Base-by-base conservation (phyloP, 192 early-diverging fungal species). In the Backusella macrospora region DNA sequence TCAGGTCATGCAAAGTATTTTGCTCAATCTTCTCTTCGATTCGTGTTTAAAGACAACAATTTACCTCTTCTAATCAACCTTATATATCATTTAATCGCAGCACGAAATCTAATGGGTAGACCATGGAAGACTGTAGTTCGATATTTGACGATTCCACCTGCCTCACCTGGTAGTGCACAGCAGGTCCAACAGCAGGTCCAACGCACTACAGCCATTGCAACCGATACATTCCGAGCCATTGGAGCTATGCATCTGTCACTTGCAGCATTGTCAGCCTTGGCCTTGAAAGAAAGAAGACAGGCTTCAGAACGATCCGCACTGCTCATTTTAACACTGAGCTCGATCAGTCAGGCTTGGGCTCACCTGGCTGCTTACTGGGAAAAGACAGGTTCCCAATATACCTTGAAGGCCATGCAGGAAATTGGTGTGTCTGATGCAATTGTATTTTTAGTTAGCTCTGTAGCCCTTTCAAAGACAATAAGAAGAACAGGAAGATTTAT, bases 11-110 rank as follows among this genome's bases (percentile, higher is more conserved):
- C 26, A 15, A 68, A 68, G 16, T 47, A 45, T 21, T 68, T 68
- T 68, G 44, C 44, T 4, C 43, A 68, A 45, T 45, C 65, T 0
- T 18, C 52, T 43, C 29, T 70, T 14, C 65, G 64, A 14, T 80
- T 69, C 40, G 69, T 80, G 12, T 80, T 80, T 55, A 75, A 68
- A 71, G 71, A 80, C 45, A 80, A 80, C 29, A 80, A 80, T 26
- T 34, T 75, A n/a, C 73, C 78, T 16, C 49, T 80, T 13, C 14
- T 80, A 21, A 46, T 80, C 15, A 75, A 80, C 48, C 12, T 80
- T 8, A 15, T 80, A 9, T 66, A 70, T 47, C 78, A 80, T 46
- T 40, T 75, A 9, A 23, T 62, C 18, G 74, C 78, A 6, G 78
- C 73, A n/a, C 62, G 74, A 16, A 39, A 63, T 40, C 45, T 80